Evolutionary conservation across 179 eudicot species (phyloP), one percentile per base, ranked within the genome.

Genomic region (Silene noctiflora): DNA sequence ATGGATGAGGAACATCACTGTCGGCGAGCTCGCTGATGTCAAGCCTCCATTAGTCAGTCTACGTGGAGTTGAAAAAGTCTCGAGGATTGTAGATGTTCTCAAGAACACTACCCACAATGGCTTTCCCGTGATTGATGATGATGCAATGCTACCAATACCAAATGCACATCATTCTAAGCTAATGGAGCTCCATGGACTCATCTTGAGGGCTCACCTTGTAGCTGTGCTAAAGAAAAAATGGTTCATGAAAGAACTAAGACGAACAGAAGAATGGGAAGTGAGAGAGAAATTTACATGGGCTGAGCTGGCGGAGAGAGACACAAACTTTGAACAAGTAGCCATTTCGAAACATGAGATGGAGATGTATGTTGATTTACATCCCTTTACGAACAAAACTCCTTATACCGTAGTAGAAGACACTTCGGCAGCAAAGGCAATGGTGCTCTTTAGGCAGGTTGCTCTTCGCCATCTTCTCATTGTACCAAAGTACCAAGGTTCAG

Each of bases 401-500:
- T 88, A 88, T 75, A 94, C 97, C 1, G 98, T 94, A 25, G 81
- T 92, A 31, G 98, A 94, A 74, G 88, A 87, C 81, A 88, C 86
- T 86, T 94, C 98, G 0, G 97, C 83, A 31, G 97, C 98, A 29
- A 94, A 94, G 87, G 98, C 98, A 35, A 70, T 94, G 87, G 89
- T 94, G 75, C 94, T 87, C 71, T 94, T 94, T 79, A 88, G 98
- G 88, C 91, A 92, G 85, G 94, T 92, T 56, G 97, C 90, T 55
- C 92, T 94, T 48, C 89, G 97, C n/a, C 97, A 94, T 74, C 83
- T 92, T 89, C 94, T 92, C 74, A 83, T 94, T 24, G 86, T 94
- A 33, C 98, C 97, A 1, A 89, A 92, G 80, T 90, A 87, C 74
- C 96, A 91, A 80, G 97, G 90, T 69, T 80, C 89, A 27, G 91